phyloP scores from a whole-genome alignment of 2,329 filamentous ascomycete genomes.

The Fusarium concolor region DNA sequence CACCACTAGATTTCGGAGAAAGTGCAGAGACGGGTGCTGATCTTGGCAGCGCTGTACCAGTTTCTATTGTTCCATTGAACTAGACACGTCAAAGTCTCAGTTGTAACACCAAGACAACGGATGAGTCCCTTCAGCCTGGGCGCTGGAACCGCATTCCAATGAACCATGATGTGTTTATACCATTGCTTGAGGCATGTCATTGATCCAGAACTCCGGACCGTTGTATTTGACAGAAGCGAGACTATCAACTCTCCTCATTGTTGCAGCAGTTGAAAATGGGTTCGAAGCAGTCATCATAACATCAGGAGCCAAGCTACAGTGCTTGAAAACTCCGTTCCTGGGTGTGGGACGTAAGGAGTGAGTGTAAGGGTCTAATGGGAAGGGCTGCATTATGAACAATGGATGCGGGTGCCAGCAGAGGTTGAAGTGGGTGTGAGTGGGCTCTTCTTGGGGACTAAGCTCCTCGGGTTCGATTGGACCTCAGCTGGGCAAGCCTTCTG shows the following conservation, averaged over 20 bases:
- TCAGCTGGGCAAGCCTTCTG: conserved; percentile 6
- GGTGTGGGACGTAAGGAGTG: conserved; percentile 27
- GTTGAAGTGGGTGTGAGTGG: conserved; percentile 35
- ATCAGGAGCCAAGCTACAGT: background rate
- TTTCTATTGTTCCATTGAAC: conserved; percentile 30
- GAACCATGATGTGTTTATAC: conserved; percentile 18
- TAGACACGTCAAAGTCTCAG: conserved; percentile 24
- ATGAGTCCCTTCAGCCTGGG: conserved; percentile 33
- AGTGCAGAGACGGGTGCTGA: conserved; percentile 11
- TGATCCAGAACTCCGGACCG: conserved; percentile 22
- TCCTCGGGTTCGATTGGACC: conserved; percentile 30
- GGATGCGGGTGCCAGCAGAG: conserved; percentile 22
- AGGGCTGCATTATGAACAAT: conserved; percentile 19
- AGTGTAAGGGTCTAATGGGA: conserved; percentile 10
- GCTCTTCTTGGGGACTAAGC: conserved; percentile 17
- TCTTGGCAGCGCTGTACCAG: conserved; percentile 17
- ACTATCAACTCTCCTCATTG: conserved; percentile 2
- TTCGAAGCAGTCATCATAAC: background rate
- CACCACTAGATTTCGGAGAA: conserved; percentile 26
- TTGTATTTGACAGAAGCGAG: conserved; percentile 13
- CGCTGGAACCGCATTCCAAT: conserved; percentile 39
- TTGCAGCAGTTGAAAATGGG: conserved; percentile 1
- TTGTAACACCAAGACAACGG: conserved; percentile 12
- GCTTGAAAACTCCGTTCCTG: conserved; percentile 19
- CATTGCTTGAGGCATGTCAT: conserved; percentile 11